These are phyloP conservation scores for Fusarium duplospermum DNA, from an alignment of 2,329 filamentous ascomycete species.

Conservation along the genomic window DNA sequence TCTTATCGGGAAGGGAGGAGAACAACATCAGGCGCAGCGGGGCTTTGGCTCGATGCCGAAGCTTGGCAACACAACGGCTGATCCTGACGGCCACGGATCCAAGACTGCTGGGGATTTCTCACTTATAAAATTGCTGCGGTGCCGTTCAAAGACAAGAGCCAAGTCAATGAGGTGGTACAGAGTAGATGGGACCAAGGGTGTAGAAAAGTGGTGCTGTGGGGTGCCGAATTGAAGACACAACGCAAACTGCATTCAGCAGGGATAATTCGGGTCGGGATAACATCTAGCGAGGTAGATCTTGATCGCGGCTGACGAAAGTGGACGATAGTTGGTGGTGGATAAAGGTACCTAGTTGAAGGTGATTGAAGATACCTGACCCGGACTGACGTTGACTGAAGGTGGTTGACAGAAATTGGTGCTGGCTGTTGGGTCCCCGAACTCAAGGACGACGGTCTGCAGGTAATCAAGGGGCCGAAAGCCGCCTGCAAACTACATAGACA, in stretches of 20 bases:
- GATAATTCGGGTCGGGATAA: background rate
- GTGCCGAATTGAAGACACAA: background rate
- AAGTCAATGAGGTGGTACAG: background rate
- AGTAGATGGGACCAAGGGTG: background rate
- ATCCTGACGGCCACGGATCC: background rate
- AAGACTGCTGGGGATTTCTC: background rate
- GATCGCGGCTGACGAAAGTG: no score
- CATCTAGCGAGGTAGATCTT: no score
- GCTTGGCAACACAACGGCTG: background rate
- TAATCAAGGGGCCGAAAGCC: background rate
- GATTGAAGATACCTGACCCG: no score
- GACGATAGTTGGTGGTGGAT: no score
- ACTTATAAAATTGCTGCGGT: background rate
- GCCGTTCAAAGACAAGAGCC: background rate
- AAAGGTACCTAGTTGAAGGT: no score
- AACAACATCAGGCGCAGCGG: background rate
- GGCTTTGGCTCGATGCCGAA: background rate
- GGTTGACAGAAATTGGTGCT: background rate
- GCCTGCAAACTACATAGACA: no score
- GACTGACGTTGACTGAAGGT: no score
- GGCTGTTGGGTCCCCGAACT: background rate
- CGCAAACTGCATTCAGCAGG: background rate
- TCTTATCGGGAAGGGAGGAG: background rate
- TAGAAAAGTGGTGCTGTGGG: background rate
- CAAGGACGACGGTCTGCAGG: background rate